These are phyloP conservation scores for Xylariaceae sp. DNA, from an alignment of 2,329 filamentous ascomycete genomes.

Conservation along the genomic window DNA sequence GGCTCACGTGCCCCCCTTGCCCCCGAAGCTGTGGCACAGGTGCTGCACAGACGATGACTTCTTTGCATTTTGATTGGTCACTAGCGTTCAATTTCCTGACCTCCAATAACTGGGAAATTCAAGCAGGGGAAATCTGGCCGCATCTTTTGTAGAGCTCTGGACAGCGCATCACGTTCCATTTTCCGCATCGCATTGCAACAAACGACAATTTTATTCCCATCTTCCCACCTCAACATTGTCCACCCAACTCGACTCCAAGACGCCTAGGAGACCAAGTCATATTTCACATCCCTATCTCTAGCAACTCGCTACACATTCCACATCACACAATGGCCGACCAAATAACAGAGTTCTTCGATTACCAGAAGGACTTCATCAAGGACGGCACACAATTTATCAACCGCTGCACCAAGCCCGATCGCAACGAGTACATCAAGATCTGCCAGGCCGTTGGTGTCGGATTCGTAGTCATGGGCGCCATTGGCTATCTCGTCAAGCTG, in stretches of 20 bases:
- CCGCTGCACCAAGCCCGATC: constrained; percentile 64
- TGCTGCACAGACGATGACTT: background rate
- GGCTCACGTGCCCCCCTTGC: constrained; percentile 8
- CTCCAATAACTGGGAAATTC: background rate
- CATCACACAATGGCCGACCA: constrained; percentile 66
- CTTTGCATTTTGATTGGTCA: background rate
- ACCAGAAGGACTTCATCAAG: constrained; percentile 69
- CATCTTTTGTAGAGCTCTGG: constrained; percentile 26
- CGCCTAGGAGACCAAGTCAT: too few species aligned
- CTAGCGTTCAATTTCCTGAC: background rate
- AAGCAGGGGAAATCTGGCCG: constrained; percentile 36
- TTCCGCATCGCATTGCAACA: constrained; percentile 10
- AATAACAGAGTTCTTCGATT: constrained; percentile 73
- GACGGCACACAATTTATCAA: constrained; percentile 68
- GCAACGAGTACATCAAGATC: constrained; percentile 57
- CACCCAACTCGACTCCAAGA: background rate
- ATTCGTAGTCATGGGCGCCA: constrained; percentile 61
- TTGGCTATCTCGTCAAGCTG: constrained; percentile 74
- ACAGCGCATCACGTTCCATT: constrained; percentile 25
- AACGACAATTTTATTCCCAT: background rate
- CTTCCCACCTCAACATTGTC: background rate
- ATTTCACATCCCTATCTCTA: background rate
- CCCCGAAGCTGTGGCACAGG: constrained; percentile 13
- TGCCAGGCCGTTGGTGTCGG: constrained; percentile 69
- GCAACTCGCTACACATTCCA: background rate